Percentiles rank a stretch among this genome's conserved stretches.
phyloP scores from a whole-genome alignment of 345 rosid genomes.

The Schrenkiella parvula region DNA sequence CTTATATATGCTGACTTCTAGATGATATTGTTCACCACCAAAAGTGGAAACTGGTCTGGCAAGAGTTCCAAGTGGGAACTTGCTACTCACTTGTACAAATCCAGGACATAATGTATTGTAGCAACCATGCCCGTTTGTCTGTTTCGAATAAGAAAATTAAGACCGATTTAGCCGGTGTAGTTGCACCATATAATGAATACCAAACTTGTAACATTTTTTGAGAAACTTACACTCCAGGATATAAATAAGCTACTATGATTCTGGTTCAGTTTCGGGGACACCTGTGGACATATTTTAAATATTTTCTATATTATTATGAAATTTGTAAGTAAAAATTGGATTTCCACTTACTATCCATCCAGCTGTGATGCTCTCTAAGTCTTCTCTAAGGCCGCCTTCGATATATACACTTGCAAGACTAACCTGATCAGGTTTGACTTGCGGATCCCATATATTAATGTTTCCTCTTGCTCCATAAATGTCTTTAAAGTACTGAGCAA shows the following conservation, averaged over 20 bases:
- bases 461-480: constrained; percentile 6
- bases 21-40: constrained; percentile 7
- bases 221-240: constrained; percentile 21
- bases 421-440: background rate
- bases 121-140: constrained; percentile 5
- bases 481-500: background rate
- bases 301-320: background rate
- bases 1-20: background rate
- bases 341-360: constrained; percentile 27
- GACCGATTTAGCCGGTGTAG: background rate
- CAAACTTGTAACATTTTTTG: background rate
- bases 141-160: background rate
- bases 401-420: constrained; percentile 17
- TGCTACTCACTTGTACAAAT: constrained; percentile 16
- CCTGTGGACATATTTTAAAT: background rate
- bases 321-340: background rate
- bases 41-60: constrained; percentile 4
- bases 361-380: background rate
- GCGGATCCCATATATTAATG: constrained; percentile 21
- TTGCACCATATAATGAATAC: background rate
- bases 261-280: background rate
- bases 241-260: constrained; percentile 14
- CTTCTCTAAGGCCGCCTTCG: background rate
- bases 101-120: constrained; percentile 20
- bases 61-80: background rate